Conservation (phyloP, 768 basidiomycete genomes). For the Lactarius deliciosus region DNA sequence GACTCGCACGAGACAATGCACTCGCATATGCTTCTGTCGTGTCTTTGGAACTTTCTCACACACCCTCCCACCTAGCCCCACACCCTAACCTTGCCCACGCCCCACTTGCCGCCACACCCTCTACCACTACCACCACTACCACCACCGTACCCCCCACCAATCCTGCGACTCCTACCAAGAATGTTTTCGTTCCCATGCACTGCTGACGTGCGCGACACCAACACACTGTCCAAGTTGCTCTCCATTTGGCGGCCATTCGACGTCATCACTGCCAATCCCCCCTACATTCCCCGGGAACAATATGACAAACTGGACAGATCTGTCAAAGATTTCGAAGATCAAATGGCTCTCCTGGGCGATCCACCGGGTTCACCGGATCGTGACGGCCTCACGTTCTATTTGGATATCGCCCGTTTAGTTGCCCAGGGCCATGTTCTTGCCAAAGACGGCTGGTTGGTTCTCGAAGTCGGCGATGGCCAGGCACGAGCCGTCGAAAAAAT, state of each 20-base stretch:
- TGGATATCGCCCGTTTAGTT: conserved; percentile 63
- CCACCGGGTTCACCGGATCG: conserved; percentile 39
- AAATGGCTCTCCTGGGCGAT: conserved; percentile 77
- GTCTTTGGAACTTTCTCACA: not conserved
- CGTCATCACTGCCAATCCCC: conserved; percentile 81
- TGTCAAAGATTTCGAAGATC: conserved; percentile 80
- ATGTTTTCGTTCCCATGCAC: conserved; percentile 39
- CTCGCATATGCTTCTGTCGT: conserved; percentile 31
- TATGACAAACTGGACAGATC: conserved; percentile 63
- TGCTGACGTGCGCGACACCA: conserved; percentile 44
- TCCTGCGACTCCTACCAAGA: not conserved
- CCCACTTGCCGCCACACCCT: not conserved
- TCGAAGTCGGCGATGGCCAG: conserved; percentile 81
- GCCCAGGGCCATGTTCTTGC: conserved; percentile 51
- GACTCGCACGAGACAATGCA: conserved; percentile 48
- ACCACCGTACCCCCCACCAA: not conserved
- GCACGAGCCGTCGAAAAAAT: conserved; percentile 60
- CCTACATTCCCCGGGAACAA: conserved; percentile 74
- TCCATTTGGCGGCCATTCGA: conserved; percentile 53
- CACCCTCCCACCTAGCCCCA: not conserved
- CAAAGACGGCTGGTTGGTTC: conserved; percentile 56
- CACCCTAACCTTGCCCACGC: not conserved
- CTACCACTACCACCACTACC: not conserved
- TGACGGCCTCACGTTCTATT: conserved; percentile 69
- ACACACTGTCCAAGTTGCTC: conserved; percentile 17